Percentiles rank a stretch among this genome's conserved stretches.
These are phyloP conservation scores for Pestalotiopsis sp. DNA, from an alignment of 2,329 filamentous ascomycete species.

Conservation along the genomic window DNA sequence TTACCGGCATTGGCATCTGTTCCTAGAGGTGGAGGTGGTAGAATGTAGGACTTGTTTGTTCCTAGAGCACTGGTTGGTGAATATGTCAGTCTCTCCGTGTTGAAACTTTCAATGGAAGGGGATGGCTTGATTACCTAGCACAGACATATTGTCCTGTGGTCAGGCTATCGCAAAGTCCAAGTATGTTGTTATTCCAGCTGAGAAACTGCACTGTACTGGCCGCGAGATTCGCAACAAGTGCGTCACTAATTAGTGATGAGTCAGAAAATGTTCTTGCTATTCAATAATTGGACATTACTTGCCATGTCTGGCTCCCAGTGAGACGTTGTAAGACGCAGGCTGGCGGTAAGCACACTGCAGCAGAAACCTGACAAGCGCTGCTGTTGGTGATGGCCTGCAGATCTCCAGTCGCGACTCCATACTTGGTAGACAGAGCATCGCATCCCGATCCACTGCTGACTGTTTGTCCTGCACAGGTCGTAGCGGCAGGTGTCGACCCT, in stretches of 20 bases:
- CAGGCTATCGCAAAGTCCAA: conserved; percentile 5
- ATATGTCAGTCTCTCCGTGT: neutral
- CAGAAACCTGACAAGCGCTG: neutral
- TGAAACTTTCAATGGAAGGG: neutral
- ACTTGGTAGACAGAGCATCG: conserved; percentile 2
- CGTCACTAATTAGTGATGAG: neutral
- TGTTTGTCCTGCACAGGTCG: conserved; percentile 5
- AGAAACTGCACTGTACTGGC: neutral
- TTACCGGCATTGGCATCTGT: conserved; percentile 11
- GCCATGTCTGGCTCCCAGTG: neutral
- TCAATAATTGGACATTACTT: neutral
- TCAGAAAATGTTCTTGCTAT: neutral
- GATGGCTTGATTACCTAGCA: neutral
- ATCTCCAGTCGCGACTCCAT: conserved; percentile 5
- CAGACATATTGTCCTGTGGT: conserved; percentile 8
- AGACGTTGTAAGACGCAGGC: conserved; percentile 7
- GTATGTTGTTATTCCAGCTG: conserved; percentile 8
- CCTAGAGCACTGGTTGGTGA: conserved; percentile 1
- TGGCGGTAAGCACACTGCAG: neutral
- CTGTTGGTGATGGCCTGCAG: neutral
- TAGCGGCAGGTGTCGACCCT: neutral
- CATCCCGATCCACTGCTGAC: neutral
- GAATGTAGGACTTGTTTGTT: neutral
- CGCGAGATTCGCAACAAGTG: neutral
- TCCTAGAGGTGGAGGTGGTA: conserved; percentile 1